Evolutionary conservation across 1,284 basidiomycete species (phyloP), one percentile per base, ranked within the genome.

Genomic region (Puccinia coronata): DNA sequence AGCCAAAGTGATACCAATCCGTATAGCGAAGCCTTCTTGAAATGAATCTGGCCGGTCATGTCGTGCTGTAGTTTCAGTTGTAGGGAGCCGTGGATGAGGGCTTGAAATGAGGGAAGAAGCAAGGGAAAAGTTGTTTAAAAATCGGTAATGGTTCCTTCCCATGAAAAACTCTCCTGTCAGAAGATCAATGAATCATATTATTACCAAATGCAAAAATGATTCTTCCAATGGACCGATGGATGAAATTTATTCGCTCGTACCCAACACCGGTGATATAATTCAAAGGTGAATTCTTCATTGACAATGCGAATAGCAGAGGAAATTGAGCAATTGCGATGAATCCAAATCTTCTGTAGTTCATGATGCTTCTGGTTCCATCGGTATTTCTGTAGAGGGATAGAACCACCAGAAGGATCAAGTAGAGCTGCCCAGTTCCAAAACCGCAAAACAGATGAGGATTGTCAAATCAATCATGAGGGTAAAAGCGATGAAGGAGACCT

Each of bases 191-290:
- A 65, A 67, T 28, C 11, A 28, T 28, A 20, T 41, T 41, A 69
- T 80, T n/a, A 80, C 78, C 78, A 41, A 72, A 80, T 55, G 70
- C 28, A 28, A 80, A 73, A 16, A 80, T 61, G 39, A 80, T 69
- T 63, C 78, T 39, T 25, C 69, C 78, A 25, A 69, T 36, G 61
- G 71, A 49, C 31, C 67, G 51, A 63, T 80, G 67, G 31, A 80
- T 31, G 36, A 80, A 80, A 47, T 80, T 80, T 0, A 80, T 55
- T 51, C 71, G 70, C 43, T 80, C 67, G 36, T 80, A 80, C 20
- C 78, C 78, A 49, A 71, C 41, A 55, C 78, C 78, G 41, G 55
- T 53, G 16, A 80, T 34, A 20, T 63, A 43, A 23, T 47, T 69
- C 16, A 80, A 51, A n/a, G 78, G 78, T 12, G 43, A 59, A 63